phyloP scores from a whole-genome alignment of 371 early-diverging fungal species.

The Mucor lusitanicus region DNA sequence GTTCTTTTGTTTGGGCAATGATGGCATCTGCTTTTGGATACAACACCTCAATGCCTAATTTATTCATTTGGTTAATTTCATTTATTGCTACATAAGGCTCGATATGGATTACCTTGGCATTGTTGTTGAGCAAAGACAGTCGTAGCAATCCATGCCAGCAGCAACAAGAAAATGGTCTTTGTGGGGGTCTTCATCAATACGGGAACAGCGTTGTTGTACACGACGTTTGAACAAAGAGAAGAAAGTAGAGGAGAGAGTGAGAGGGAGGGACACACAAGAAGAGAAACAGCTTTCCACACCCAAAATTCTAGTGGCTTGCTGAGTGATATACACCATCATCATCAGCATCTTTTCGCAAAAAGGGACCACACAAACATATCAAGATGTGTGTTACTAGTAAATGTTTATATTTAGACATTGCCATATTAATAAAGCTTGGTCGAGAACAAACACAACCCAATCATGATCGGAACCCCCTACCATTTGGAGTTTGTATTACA shows the following conservation, averaged over 20 bases:
- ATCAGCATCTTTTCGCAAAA: neutral
- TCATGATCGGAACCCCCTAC: neutral
- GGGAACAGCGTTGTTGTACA: neutral
- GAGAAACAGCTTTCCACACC: neutral
- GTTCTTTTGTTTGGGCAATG: constrained; percentile 12
- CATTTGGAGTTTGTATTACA: neutral
- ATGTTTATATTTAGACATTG: neutral
- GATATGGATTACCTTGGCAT: constrained; percentile 3
- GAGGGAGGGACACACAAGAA: neutral
- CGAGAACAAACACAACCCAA: neutral
- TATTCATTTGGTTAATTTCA: neutral
- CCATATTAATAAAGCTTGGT: neutral
- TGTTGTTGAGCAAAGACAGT: constrained; percentile 6
- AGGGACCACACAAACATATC: neutral
- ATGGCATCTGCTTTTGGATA: constrained; percentile 19
- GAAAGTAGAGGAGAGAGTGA: too few species aligned
- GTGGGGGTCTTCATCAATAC: neutral
- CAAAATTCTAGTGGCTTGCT: neutral
- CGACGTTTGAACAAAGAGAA: too few species aligned
- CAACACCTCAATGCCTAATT: constrained; percentile 13
- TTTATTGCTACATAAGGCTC: neutral
- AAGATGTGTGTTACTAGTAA: neutral
- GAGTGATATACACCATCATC: neutral
- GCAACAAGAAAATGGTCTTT: neutral
- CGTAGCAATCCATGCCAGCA: neutral